phyloP scores from a whole-genome alignment of 208 protist species.

The Trypanosoma lewisi region DNA sequence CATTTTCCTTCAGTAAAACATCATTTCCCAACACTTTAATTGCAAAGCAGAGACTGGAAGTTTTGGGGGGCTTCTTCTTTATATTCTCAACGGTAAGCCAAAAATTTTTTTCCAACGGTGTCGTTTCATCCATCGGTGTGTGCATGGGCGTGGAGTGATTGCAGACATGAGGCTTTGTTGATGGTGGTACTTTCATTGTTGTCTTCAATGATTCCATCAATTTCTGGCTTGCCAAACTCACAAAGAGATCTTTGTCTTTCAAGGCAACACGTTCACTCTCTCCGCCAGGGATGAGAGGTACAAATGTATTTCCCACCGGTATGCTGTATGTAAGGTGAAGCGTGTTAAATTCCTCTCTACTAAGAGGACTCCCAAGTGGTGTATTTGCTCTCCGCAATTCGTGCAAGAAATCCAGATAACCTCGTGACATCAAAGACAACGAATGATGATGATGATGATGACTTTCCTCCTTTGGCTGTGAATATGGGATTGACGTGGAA shows the following conservation, averaged over 20 bases:
- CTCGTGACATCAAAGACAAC: constrained; percentile 11
- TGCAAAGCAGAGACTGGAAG: background rate
- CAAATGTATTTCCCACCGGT: constrained; percentile 11
- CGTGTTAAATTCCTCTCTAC: constrained; percentile 16
- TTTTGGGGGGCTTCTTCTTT: background rate
- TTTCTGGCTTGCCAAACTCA: constrained; percentile 11
- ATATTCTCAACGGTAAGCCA: constrained; percentile 16
- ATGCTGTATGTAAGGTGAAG: constrained; percentile 20
- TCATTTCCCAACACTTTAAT: constrained; percentile 7
- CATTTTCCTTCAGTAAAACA: constrained; percentile 17
- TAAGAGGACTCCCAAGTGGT: constrained; percentile 8
- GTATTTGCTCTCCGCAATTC: constrained; percentile 1
- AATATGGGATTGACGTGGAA: background rate
- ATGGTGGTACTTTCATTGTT: too few relatives aligned
- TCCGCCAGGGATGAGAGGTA: constrained; percentile 14
- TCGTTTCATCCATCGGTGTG: background rate
- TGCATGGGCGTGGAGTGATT: background rate
- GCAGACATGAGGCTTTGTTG: background rate
- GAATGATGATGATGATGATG: background rate
- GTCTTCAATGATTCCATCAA: constrained; percentile 4
- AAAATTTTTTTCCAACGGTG: constrained; percentile 6
- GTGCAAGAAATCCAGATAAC: constrained; percentile 17
- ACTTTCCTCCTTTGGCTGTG: background rate
- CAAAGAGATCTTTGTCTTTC: constrained; percentile 22
- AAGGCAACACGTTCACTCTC: constrained; percentile 13